Percentiles rank a stretch among this genome's conserved stretches.
Evolutionary conservation across 2,329 filamentous ascomycete species (phyloP).

Genomic region (Colletotrichum echinochloae): DNA sequence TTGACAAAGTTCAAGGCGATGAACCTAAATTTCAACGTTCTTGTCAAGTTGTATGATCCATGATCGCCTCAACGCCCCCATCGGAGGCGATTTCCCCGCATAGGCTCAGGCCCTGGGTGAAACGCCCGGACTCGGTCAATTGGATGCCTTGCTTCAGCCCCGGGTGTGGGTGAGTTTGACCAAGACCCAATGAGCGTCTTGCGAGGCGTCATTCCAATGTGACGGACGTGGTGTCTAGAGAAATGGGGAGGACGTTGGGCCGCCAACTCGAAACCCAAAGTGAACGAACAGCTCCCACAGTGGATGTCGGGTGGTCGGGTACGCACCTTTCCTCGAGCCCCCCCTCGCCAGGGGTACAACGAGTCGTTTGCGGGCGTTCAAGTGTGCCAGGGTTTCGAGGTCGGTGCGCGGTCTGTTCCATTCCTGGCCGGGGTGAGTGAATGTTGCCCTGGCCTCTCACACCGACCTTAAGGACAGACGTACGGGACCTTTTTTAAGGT

Average conservation of each 20-base stretch:
- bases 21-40: not conserved
- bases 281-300: not conserved
- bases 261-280: not conserved
- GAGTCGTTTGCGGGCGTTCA: not conserved
- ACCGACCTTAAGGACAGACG: not conserved
- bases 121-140: not conserved
- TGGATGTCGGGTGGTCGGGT: too few relatives aligned
- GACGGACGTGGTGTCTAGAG: not conserved
- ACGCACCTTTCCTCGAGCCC: not conserved
- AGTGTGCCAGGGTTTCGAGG: not conserved
- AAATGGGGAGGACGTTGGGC: not conserved
- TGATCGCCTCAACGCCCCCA: not conserved
- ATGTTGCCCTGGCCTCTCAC: too few relatives aligned
- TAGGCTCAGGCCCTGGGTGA: not conserved
- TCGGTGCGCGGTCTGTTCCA: too few relatives aligned
- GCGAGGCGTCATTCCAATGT: not conserved
- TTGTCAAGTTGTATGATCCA: not conserved
- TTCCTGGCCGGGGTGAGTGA: too few relatives aligned
- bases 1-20: not conserved
- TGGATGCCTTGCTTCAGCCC: not conserved
- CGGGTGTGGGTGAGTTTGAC: not conserved
- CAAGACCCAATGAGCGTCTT: conserved; percentile 6
- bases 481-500: not conserved
- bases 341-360: not conserved
- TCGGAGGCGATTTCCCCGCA: not conserved